A percentile compares a stretch with the other conserved stretches of the same genome.
These are phyloP conservation scores for Platismatia glauca DNA, from an alignment of 495 filamentous ascomycete genomes.

Conservation along the genomic window DNA sequence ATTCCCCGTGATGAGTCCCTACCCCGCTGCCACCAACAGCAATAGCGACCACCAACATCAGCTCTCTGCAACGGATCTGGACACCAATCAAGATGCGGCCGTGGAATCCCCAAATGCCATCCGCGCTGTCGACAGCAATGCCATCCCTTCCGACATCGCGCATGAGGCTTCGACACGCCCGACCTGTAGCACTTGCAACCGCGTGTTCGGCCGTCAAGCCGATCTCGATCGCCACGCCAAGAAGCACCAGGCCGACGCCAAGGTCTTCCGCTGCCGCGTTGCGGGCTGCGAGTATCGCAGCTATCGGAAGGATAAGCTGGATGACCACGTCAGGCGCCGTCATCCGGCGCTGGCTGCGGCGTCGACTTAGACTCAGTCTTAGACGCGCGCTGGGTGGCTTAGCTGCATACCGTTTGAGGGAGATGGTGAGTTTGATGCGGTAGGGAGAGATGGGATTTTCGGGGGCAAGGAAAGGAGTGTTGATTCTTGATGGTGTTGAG, in stretches of 20 bases:
- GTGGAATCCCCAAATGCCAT: not conserved
- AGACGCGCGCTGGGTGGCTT: no score
- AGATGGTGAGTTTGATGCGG: no score
- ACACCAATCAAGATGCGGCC: not conserved
- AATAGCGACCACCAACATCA: not conserved
- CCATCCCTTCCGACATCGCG: not conserved
- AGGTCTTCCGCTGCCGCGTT: not conserved
- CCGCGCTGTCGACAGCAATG: not conserved
- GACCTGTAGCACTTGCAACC: not conserved
- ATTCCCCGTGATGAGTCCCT: not conserved
- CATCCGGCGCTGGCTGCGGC: no score
- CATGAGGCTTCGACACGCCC: not conserved
- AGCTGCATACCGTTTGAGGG: no score
- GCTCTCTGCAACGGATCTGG: not conserved
- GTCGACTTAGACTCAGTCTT: no score
- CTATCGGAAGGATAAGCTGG: no score
- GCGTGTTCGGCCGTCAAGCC: not conserved
- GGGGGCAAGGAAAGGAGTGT: not conserved
- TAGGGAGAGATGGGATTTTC: not conserved
- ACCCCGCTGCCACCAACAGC: not conserved
- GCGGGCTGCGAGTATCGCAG: no score
- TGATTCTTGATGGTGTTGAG: not conserved
- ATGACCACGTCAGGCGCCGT: no score
- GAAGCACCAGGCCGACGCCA: not conserved
- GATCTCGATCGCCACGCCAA: conserved; percentile 9